Conservation (phyloP, 805 yeast genomes). For the Lipomyces spencermartinsiae region DNA sequence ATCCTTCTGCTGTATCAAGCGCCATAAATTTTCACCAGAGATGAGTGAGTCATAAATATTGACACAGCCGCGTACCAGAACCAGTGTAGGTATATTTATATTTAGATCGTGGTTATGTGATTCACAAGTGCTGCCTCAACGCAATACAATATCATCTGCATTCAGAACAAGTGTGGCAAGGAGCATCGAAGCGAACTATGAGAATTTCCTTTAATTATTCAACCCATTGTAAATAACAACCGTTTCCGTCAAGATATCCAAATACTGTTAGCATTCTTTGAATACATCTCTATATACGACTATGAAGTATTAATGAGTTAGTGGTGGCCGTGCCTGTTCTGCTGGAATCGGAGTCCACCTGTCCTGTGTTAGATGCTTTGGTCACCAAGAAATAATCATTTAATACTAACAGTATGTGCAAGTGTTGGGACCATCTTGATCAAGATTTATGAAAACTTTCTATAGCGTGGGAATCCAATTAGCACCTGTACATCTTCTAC, state of each 20-base stretch:
- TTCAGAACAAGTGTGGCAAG: background rate
- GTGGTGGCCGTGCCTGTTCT: slow-evolving; percentile 5
- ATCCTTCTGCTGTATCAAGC: too few species aligned
- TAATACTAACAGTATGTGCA: slow-evolving; percentile 70
- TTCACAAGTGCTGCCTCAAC: background rate
- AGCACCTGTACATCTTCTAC: background rate
- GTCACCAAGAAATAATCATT: background rate
- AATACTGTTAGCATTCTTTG: background rate
- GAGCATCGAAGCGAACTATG: background rate
- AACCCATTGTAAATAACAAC: background rate
- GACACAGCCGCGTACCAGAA: too few species aligned
- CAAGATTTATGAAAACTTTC: slow-evolving; percentile 78
- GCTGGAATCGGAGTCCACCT: slow-evolving; percentile 38
- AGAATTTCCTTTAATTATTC: background rate
- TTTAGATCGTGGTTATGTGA: too few species aligned
- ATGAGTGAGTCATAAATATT: too few species aligned
- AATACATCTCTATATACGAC: background rate
- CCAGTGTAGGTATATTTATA: too few species aligned
- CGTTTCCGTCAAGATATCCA: background rate
- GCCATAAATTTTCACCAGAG: too few species aligned
- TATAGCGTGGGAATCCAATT: background rate
- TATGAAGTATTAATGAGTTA: background rate
- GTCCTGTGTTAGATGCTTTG: background rate
- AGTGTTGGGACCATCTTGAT: slow-evolving; percentile 70
- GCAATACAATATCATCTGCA: background rate